Conservation (phyloP, 1,139 yeast genomes). For the Kodamaea fungicola region DNA sequence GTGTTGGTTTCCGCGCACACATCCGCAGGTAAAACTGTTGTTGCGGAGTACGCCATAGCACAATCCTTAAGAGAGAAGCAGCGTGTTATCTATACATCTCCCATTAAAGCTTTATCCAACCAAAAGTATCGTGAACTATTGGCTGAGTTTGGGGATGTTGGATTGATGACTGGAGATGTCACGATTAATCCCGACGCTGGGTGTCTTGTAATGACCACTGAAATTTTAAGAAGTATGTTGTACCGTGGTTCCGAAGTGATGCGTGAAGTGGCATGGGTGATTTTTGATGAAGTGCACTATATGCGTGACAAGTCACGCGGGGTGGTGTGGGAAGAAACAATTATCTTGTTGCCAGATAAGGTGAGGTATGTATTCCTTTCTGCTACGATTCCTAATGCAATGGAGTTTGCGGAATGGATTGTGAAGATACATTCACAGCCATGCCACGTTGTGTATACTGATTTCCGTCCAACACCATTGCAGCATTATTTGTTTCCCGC, state of each 20-base stretch:
- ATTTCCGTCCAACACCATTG: conserved; percentile 96
- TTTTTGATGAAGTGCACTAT: conserved; percentile 94
- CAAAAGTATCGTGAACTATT: conserved; percentile 92
- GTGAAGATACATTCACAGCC: conserved; percentile 94
- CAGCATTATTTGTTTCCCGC: conserved; percentile 97
- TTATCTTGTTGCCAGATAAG: conserved; percentile 90
- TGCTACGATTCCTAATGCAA: conserved; percentile 97
- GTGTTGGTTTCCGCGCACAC: conserved; percentile 98
- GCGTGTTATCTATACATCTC: conserved; percentile 94
- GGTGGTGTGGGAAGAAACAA: conserved; percentile 99
- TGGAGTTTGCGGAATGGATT: conserved; percentile 99
- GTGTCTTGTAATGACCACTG: conserved; percentile 97
- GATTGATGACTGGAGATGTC: conserved; percentile 97
- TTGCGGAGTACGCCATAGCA: conserved; percentile 98
- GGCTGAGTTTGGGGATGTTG: conserved; percentile 94
- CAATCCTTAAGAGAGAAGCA: conserved; percentile 87
- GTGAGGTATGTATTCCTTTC: conserved; percentile 84
- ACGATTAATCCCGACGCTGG: conserved; percentile 96
- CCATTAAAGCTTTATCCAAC: conserved; percentile 93
- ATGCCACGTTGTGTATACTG: conserved; percentile 97
- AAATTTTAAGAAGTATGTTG: conserved; percentile 87
- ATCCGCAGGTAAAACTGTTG: conserved; percentile 98
- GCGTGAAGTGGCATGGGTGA: conserved; percentile 96
- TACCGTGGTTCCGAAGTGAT: conserved; percentile 92
- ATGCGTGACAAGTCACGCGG: conserved; percentile 97